Conservation (phyloP, 176 grass and related monocot species). For the Musa beccarii region DNA sequence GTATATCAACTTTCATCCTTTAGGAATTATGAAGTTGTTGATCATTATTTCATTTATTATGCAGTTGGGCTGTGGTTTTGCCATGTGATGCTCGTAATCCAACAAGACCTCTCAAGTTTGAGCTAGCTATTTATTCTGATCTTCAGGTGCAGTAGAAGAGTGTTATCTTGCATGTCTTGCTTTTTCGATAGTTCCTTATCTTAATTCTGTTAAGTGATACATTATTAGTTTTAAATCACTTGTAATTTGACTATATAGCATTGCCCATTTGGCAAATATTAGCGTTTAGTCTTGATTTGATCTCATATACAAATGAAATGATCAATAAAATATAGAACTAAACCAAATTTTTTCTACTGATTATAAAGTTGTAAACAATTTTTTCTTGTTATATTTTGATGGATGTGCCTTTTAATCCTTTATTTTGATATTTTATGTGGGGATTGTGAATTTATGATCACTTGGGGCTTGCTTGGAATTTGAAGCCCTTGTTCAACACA, state of each 20-base stretch:
- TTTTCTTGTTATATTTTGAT: too few relatives aligned
- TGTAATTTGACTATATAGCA: not conserved
- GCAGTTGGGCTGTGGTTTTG: constrained; percentile 81
- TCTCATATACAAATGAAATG: too few relatives aligned
- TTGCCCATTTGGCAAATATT: not conserved
- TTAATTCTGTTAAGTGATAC: not conserved
- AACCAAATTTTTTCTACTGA: too few relatives aligned
- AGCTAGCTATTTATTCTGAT: constrained; percentile 77
- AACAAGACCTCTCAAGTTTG: constrained; percentile 52
- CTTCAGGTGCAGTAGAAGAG: constrained; percentile 33
- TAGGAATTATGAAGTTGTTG: not conserved
- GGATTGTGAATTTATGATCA: too few relatives aligned
- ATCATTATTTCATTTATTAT: constrained; percentile 9
- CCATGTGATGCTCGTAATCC: constrained; percentile 45
- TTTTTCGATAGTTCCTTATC: not conserved
- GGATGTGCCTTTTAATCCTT: too few relatives aligned
- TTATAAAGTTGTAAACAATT: too few relatives aligned
- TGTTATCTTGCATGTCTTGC: not conserved
- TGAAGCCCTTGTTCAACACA: too few relatives aligned
- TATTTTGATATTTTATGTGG: too few relatives aligned
- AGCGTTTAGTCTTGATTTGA: too few relatives aligned
- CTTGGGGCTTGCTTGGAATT: too few relatives aligned
- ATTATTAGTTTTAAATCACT: not conserved
- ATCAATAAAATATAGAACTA: too few relatives aligned
- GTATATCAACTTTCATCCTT: constrained; percentile 12